phyloP scores from a whole-genome alignment of 2,329 filamentous ascomycete genomes.

The Colletotrichum somersetense region DNA sequence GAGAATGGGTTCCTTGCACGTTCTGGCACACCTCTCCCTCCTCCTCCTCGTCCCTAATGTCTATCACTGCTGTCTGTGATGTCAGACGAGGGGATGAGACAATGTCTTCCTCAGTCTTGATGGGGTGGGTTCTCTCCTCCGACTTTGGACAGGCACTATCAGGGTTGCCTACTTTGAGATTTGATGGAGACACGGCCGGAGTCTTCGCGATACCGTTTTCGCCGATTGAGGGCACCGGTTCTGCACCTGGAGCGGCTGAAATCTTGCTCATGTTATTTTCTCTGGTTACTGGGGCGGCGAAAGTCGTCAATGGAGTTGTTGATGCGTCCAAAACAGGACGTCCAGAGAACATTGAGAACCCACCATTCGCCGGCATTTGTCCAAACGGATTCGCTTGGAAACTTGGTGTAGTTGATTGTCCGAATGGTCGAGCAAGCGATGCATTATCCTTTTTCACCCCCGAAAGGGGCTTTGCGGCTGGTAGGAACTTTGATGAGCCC shows the following conservation, averaged over 20 bases:
- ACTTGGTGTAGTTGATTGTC: background rate
- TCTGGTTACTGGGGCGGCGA: background rate
- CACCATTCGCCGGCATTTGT: background rate
- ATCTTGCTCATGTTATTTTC: background rate
- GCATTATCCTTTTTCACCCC: accelerated
- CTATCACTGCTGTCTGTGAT: background rate
- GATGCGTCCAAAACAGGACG: background rate
- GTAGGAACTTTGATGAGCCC: background rate
- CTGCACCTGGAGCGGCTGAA: background rate
- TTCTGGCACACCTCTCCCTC: background rate
- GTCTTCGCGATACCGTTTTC: background rate
- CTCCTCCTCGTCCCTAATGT: background rate
- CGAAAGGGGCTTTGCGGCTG: background rate
- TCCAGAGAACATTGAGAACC: background rate
- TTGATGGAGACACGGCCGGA: background rate
- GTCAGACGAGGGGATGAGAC: background rate
- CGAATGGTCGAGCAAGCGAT: background rate
- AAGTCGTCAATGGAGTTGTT: background rate
- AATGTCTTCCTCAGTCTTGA: background rate
- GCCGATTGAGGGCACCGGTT: background rate
- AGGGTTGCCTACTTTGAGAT: background rate
- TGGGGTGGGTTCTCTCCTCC: background rate
- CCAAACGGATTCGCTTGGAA: background rate
- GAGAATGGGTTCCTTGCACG: background rate
- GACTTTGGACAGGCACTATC: background rate